Evolutionary conservation across 164 flowering plant species (phyloP).

Genomic region (Piper longum): DNA sequence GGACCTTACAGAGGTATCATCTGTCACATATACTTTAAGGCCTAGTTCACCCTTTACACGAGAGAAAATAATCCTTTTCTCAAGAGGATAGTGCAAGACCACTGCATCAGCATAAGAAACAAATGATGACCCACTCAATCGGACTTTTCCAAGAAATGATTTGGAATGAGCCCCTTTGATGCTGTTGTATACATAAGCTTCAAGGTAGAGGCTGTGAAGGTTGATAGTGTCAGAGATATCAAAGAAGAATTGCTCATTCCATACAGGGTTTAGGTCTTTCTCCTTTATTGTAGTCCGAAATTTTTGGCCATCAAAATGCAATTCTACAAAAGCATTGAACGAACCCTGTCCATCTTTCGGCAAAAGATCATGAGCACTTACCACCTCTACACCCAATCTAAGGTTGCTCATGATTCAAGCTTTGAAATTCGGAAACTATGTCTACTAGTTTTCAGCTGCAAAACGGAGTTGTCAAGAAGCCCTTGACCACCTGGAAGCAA

Average conservation of each 20-base stretch:
- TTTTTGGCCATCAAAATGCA: slow-evolving; percentile 61
- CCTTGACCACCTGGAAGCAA: too few species aligned
- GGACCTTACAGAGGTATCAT: slow-evolving; percentile 51
- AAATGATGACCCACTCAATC: slow-evolving; percentile 57
- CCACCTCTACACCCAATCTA: slow-evolving; percentile 71
- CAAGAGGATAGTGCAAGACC: slow-evolving; percentile 65
- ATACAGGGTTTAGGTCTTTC: slow-evolving; percentile 73
- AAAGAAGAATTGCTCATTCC: slow-evolving; percentile 84
- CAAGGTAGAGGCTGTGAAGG: slow-evolving; percentile 47
- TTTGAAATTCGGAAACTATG: too few species aligned
- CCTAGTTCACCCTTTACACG: slow-evolving; percentile 73
- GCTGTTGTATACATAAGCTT: slow-evolving; percentile 44
- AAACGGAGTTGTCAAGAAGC: too few species aligned
- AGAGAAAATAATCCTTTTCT: slow-evolving; percentile 59
- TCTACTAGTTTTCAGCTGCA: too few species aligned
- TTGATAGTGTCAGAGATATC: slow-evolving; percentile 57
- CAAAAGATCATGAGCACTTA: slow-evolving; percentile 67
- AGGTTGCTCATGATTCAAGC: slow-evolving; percentile 37
- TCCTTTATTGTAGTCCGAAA: slow-evolving; percentile 68
- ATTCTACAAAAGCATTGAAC: slow-evolving; percentile 62
- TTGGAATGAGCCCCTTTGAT: slow-evolving; percentile 29
- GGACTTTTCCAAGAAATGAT: slow-evolving; percentile 65
- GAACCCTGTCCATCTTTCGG: slow-evolving; percentile 85
- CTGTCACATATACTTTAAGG: slow-evolving; percentile 54
- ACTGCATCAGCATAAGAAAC: slow-evolving; percentile 78